phyloP scores from a whole-genome alignment of 306 rosid genomes.

The Cyclanthera cordifolia region DNA sequence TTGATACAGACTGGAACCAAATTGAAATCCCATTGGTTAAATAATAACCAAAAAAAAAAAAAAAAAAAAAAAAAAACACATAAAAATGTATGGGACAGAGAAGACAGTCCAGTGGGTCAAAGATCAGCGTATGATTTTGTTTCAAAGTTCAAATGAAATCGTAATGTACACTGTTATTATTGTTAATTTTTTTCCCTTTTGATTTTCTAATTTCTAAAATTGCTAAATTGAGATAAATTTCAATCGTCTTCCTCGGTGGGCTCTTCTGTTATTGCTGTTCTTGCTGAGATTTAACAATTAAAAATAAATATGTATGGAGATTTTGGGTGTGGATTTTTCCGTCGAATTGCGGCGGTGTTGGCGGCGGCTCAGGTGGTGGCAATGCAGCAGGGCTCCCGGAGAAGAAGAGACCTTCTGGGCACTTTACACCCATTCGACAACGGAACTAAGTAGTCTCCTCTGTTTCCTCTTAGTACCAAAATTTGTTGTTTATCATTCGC shows the following conservation, averaged over 20 bases:
- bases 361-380: conserved; percentile 54
- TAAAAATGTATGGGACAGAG: neutral
- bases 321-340: neutral
- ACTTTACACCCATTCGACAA: conserved; percentile 60
- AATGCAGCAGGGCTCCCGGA: conserved; percentile 71
- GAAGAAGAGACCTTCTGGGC: conserved; percentile 49
- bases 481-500: conserved; percentile 33
- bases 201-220: neutral
- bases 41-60: conserved; percentile 18
- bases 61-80: conserved; percentile 1
- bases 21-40: conserved; percentile 36
- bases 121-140: conserved; percentile 4
- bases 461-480: conserved; percentile 44
- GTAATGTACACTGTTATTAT: neutral
- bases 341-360: neutral
- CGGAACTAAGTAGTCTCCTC: conserved; percentile 50
- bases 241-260: conserved; percentile 3
- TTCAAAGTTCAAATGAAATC: conserved; percentile 4
- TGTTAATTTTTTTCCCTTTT: neutral
- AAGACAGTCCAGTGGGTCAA: conserved; percentile 12
- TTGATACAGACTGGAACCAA: conserved; percentile 29
- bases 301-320: neutral
- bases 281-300: conserved; percentile 3
- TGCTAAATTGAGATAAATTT: neutral
- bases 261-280: conserved; percentile 10